Percentiles rank a stretch among this genome's conserved stretches.
Evolutionary conservation across 2,329 filamentous ascomycete species (phyloP).

Genomic region (Trichophaea hybrida): DNA sequence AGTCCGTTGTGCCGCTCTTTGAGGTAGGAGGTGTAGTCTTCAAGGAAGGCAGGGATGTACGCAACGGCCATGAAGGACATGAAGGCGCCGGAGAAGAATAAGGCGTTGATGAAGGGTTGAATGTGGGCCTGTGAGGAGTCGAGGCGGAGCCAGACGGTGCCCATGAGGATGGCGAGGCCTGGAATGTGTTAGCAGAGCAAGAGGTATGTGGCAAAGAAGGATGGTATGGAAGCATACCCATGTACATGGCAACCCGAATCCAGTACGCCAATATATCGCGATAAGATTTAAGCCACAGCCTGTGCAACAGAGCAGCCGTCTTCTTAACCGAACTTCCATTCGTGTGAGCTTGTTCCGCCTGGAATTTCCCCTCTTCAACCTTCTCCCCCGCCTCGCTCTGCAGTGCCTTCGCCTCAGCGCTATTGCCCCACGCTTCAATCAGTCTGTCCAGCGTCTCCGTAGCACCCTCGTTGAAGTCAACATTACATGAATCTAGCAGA

Average conservation of each 20-base stretch:
- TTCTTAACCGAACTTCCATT: not conserved
- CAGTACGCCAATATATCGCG: conserved; percentile 74
- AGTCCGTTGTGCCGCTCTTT: conserved; percentile 73
- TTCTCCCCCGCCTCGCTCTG: not conserved
- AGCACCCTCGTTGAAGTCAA: conserved; percentile 46
- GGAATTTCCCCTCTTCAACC: not conserved
- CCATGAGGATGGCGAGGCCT: conserved; percentile 64
- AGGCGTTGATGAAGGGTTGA: conserved; percentile 67
- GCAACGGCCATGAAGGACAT: conserved; percentile 74
- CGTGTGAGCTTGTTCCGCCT: not conserved
- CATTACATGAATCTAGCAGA: conserved; percentile 63
- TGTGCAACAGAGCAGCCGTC: conserved; percentile 52
- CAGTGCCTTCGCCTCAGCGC: not conserved
- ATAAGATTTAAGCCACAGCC: conserved; percentile 69
- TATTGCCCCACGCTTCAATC: conserved; percentile 40
- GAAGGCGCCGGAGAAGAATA: conserved; percentile 43
- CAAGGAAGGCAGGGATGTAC: conserved; percentile 70
- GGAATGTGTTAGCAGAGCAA: conserved; percentile 4
- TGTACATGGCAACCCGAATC: conserved; percentile 70
- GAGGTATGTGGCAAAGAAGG: conserved; percentile 2
- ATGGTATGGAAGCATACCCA: conserved; percentile 33
- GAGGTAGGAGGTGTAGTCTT: conserved; percentile 56
- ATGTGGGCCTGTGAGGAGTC: conserved; percentile 55
- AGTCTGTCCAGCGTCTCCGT: conserved; percentile 27
- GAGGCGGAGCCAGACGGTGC: conserved; percentile 70